Percentiles rank a stretch among this genome's conserved stretches.
These are phyloP conservation scores for Candida glucosophila DNA, from an alignment of 1,139 yeast genomes.

Conservation along the genomic window DNA sequence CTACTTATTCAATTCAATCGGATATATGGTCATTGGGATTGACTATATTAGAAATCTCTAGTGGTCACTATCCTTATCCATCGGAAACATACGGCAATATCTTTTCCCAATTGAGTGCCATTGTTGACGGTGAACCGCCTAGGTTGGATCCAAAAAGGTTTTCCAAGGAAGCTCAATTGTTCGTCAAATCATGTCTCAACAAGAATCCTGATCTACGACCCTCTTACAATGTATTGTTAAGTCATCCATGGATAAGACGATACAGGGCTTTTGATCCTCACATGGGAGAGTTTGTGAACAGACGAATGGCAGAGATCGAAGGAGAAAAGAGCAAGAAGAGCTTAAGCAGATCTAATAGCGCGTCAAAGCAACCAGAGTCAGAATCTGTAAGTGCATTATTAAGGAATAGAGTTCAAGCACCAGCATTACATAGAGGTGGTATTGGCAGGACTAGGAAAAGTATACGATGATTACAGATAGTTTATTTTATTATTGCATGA, in stretches of 20 bases:
- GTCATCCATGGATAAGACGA: slow-evolving; percentile 74
- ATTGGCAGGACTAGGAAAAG: no score
- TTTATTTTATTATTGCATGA: no score
- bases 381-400: slow-evolving; percentile 31
- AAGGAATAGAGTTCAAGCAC: slow-evolving; percentile 31
- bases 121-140: slow-evolving; percentile 96
- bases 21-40: slow-evolving; percentile 96
- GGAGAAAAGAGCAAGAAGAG: slow-evolving; percentile 12
- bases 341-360: slow-evolving; percentile 9
- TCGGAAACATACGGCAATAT: slow-evolving; percentile 87
- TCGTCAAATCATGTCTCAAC: slow-evolving; percentile 71
- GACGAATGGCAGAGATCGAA: slow-evolving; percentile 23
- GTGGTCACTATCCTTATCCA: slow-evolving; percentile 91
- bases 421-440: slow-evolving; percentile 38
- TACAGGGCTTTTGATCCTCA: slow-evolving; percentile 35
- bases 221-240: slow-evolving; percentile 62
- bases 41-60: slow-evolving; percentile 80
- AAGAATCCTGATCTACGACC: slow-evolving; percentile 81
- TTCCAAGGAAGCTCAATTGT: slow-evolving; percentile 71
- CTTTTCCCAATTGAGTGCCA: slow-evolving; percentile 88
- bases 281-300: slow-evolving; percentile 31
- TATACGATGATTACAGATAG: no score
- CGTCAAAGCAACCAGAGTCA: slow-evolving; percentile 11
- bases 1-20: slow-evolving; percentile 85
- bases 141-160: slow-evolving; percentile 44